Percentiles rank a stretch among this genome's conserved stretches.
phyloP scores from a whole-genome alignment of 2,329 filamentous ascomycete genomes.

The Clonostachys byssicola region DNA sequence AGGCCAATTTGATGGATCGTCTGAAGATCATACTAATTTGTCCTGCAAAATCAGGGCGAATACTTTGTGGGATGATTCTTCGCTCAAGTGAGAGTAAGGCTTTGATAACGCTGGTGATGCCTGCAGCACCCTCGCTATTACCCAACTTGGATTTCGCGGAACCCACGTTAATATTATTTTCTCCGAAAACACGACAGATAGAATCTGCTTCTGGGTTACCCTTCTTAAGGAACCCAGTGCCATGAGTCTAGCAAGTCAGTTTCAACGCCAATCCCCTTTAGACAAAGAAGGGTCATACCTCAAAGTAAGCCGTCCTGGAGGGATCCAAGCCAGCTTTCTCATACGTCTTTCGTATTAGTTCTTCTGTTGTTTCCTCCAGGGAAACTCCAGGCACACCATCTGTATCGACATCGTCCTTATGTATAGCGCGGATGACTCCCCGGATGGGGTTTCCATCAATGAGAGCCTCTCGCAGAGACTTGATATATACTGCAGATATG shows the following conservation, averaged over 20 bases:
- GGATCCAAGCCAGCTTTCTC: slow-evolving; percentile 9
- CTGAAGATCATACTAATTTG: slow-evolving; percentile 21
- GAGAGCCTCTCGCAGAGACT: slow-evolving; percentile 36
- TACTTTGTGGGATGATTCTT: slow-evolving; percentile 32
- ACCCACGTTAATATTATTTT: slow-evolving; percentile 13
- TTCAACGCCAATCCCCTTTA: slow-evolving; percentile 40
- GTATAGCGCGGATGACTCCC: slow-evolving; percentile 23
- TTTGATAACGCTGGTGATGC: slow-evolving; percentile 36
- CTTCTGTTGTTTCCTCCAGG: slow-evolving; percentile 23
- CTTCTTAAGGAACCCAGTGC: slow-evolving; percentile 15
- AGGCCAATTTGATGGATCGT: no score
- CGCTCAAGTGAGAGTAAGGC: slow-evolving; percentile 31
- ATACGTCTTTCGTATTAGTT: slow-evolving; percentile 31
- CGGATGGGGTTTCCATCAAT: slow-evolving; percentile 32
- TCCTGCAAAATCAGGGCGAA: slow-evolving; percentile 25
- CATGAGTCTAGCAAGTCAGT: slow-evolving; percentile 37
- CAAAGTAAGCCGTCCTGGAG: slow-evolving; percentile 13
- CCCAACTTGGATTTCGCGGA: slow-evolving; percentile 36
- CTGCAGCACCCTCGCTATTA: slow-evolving; percentile 34
- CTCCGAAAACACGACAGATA: slow-evolving; percentile 20
- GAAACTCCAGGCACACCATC: slow-evolving; percentile 32
- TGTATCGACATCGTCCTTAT: slow-evolving; percentile 30
- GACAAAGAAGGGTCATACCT: no score
- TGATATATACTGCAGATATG: slow-evolving; percentile 31
- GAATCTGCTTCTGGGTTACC: slow-evolving; percentile 15